Evolutionary conservation across 1,284 basidiomycete species (phyloP).

Genomic region (Sparassis latifolia): DNA sequence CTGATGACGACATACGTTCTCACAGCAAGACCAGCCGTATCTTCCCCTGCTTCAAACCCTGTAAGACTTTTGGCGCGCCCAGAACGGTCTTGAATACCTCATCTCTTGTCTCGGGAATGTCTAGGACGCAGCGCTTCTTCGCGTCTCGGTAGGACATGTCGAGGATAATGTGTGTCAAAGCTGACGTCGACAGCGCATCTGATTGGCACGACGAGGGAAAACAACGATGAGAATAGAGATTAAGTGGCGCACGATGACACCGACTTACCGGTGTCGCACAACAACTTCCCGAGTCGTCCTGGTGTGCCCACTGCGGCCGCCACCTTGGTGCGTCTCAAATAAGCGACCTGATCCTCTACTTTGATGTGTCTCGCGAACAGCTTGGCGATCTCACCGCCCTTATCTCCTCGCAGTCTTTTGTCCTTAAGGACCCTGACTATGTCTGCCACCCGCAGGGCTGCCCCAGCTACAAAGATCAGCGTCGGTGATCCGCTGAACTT

Average conservation of each 20-base stretch:
- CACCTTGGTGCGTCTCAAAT: constrained; percentile 69
- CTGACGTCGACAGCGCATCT: constrained; percentile 67
- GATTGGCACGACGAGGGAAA: constrained; percentile 4
- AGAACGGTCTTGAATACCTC: constrained; percentile 75
- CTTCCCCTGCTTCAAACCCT: constrained; percentile 62
- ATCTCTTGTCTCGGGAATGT: constrained; percentile 76
- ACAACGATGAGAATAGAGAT: constrained; percentile 43
- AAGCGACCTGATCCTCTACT: constrained; percentile 70
- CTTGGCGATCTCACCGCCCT: constrained; percentile 79
- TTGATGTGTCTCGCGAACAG: constrained; percentile 85
- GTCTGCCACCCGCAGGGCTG: constrained; percentile 76
- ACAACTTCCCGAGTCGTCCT: constrained; percentile 72
- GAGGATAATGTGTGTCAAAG: constrained; percentile 76
- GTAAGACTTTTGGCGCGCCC: constrained; percentile 51
- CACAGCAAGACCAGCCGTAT: constrained; percentile 58
- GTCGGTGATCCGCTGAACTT: constrained; percentile 74
- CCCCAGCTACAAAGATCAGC: constrained; percentile 67
- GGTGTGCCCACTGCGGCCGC: constrained; percentile 79
- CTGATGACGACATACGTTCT: constrained; percentile 1
- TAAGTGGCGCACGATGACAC: neutral
- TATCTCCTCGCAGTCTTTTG: constrained; percentile 63
- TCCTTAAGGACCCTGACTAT: constrained; percentile 66
- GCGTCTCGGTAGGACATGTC: constrained; percentile 65
- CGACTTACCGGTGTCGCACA: constrained; percentile 64
- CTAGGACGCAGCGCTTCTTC: constrained; percentile 69